These are phyloP conservation scores for Xerocomellus amylosporus DNA, from an alignment of 768 basidiomycete species.

Conservation along the genomic window DNA sequence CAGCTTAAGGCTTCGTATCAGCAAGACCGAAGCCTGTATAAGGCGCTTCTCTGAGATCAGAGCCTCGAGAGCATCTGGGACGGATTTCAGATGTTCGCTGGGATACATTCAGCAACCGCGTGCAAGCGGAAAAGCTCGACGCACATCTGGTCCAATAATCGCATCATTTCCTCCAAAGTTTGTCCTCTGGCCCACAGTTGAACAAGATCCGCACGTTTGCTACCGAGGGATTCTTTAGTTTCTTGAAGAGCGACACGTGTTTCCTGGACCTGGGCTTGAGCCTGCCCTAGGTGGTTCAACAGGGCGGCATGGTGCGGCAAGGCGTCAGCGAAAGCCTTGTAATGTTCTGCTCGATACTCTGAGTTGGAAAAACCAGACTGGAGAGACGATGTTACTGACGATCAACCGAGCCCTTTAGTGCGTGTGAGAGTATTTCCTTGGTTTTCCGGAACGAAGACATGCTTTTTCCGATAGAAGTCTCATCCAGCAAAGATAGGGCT, in stretches of 20 bases:
- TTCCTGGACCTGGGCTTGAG: slow-evolving; percentile 71
- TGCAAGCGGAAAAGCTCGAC: slow-evolving; percentile 26
- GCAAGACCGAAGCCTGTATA: slow-evolving; percentile 80
- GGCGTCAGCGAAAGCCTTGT: slow-evolving; percentile 92
- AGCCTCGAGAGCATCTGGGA: slow-evolving; percentile 89
- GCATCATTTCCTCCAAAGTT: slow-evolving; percentile 93
- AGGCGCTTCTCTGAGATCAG: slow-evolving; percentile 95
- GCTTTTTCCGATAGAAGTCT: slow-evolving; percentile 67
- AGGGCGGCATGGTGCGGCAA: slow-evolving; percentile 87
- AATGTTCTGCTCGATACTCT: slow-evolving; percentile 60
- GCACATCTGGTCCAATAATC: slow-evolving; percentile 91
- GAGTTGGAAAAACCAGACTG: slow-evolving; percentile 1
- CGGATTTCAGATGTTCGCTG: slow-evolving; percentile 85
- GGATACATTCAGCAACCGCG: slow-evolving; percentile 16
- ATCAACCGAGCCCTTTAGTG: slow-evolving; percentile 85
- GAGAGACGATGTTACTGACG: slow-evolving; percentile 46
- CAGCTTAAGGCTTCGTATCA: slow-evolving; percentile 84
- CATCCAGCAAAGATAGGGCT: slow-evolving; percentile 84
- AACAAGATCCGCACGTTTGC: slow-evolving; percentile 83
- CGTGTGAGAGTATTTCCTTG: slow-evolving; percentile 72
- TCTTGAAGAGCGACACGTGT: slow-evolving; percentile 72
- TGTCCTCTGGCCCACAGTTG: slow-evolving; percentile 89
- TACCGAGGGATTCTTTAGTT: slow-evolving; percentile 74
- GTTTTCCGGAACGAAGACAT: slow-evolving; percentile 75
- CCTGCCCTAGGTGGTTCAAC: slow-evolving; percentile 63